Percentiles rank a stretch among this genome's conserved stretches.
phyloP scores from a whole-genome alignment of 306 rosid genomes.

The Rubus idaeus region DNA sequence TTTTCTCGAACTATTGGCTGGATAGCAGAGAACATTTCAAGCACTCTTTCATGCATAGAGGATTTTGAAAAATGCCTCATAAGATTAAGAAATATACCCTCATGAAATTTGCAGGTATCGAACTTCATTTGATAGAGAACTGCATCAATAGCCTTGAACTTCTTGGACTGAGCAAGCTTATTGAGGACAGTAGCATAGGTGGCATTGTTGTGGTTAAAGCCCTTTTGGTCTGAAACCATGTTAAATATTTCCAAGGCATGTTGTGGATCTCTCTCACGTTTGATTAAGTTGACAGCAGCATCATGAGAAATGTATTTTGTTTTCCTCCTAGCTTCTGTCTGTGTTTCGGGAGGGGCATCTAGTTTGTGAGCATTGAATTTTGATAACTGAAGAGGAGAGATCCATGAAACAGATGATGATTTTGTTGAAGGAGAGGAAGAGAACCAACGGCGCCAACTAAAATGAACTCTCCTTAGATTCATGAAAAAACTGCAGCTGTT shows the following conservation, averaged over 20 bases:
- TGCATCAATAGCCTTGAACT: conserved; percentile 65
- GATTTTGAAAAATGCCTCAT: conserved; percentile 76
- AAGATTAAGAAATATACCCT: conserved; percentile 70
- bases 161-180: conserved; percentile 67
- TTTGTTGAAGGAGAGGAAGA: conserved; percentile 26
- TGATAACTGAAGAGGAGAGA: conserved; percentile 57
- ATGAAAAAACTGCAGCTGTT: conserved; percentile 33
- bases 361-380: conserved; percentile 41
- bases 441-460: conserved; percentile 26
- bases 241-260: conserved; percentile 76
- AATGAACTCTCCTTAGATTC: conserved; percentile 32
- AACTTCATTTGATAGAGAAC: conserved; percentile 72
- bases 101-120: conserved; percentile 83
- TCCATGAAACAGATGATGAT: conserved; percentile 55
- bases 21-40: conserved; percentile 58
- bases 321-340: conserved; percentile 39
- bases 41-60: conserved; percentile 61
- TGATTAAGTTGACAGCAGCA: conserved; percentile 57
- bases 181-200: conserved; percentile 70
- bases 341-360: conserved; percentile 46
- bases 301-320: conserved; percentile 58
- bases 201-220: conserved; percentile 68
- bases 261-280: conserved; percentile 77
- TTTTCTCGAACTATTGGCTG: conserved; percentile 64
- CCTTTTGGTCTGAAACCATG: conserved; percentile 66